Evolutionary conservation across 2,329 filamentous ascomycete genomes (phyloP), one percentile per base, ranked within the genome.

Genomic region (Fusarium sp.): DNA sequence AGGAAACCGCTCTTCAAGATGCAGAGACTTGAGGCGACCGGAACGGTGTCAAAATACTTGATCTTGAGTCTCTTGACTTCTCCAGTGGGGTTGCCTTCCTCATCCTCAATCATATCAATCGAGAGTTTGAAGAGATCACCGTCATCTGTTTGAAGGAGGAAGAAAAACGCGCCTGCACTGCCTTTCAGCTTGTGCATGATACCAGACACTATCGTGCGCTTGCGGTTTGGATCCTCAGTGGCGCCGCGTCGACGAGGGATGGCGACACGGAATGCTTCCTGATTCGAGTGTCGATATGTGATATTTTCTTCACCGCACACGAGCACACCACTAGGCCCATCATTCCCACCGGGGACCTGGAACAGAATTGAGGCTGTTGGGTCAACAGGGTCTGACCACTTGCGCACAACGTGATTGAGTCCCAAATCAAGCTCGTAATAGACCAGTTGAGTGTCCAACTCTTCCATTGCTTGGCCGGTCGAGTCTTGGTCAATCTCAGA

Each of bases 381-480:
- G 80, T 98, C 96, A 11, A 99, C 96, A 2, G 94, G 90, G 76
- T 99, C 96, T 18, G 94, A 93, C 96, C 96, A 99, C 82, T 95
- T 98, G 68, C 96, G 91, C 26, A 99, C 95, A 42, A 99, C 96
- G 80, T 99, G 96, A 78, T 99, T 99, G 62, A 99, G 85, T 39
- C 97, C 97, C 35, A 99, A 89, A 79, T 99, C 96, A 28, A 99
- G 91, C 84, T 98, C 96, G 80, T 99, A 99, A 84, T 98, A 99
- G 1, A 98, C 96, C 35, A 99, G 86, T 75, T 94, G 91, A 69
- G 97, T 98, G 82, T 98, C 95, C 53, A 94, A 85, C 75, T 97
- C 93, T 66, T 93, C 88, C 75, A 92, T 91, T 4, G 95, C 95
- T 80, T 93, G 90, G 22, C 95, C 96, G 1, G 93, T 94, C 2